Base-by-base conservation (phyloP, 2,329 filamentous ascomycete genomes). In the Colletotrichum sp. region DNA sequence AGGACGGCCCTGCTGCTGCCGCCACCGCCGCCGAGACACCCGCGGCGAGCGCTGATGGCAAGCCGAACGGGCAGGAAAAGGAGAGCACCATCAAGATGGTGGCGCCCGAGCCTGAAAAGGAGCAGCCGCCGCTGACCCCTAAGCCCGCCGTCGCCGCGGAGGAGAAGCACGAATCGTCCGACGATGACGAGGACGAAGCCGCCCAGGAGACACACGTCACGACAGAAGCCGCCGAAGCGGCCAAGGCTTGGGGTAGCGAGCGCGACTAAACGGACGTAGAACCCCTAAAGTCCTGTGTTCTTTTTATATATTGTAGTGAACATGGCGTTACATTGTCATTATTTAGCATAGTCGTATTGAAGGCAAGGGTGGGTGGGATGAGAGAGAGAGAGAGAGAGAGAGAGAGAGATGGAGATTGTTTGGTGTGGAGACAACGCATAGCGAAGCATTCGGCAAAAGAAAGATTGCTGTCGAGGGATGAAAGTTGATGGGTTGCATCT, bases 161-260 rank as follows among this genome's bases (percentile, higher is more conserved):
- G 26, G 21, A 55, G 6, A 28, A 68, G 26, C 52, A 72, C 26
- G 43, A 61, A 32, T 14, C n/a, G 24, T 48, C 34, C n/a, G 70
- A 73, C 18, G 70, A 69, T 7, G 69, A 75, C 26, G 64, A 76
- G 5, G 70, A 72, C 26, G 70, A 52, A 36, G 57, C 32, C 18
- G 48, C 26, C n/a, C 64, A 69, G 63, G 70, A 75, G 12, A 64
- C 43, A 14, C 73, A 61, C 14, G 64, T 70, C 28, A 76, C 34
- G 57, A 66, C 74, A 63, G 74, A 72, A 48, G 74, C 70, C 26
- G 74, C 74, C 48, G 74, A 75, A 52, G 70, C 74, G 59, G 74
- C 74, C 26, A 75, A 69, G 65, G 74, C 74, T 28, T 73, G 74
- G 74, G 64, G 74, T 14, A 24, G 30, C 55, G 57, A 57, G 34